Evolutionary conservation across 2,329 filamentous ascomycete species (phyloP), one percentile per base, ranked within the genome.

Genomic region (Xylariaceae sp.): DNA sequence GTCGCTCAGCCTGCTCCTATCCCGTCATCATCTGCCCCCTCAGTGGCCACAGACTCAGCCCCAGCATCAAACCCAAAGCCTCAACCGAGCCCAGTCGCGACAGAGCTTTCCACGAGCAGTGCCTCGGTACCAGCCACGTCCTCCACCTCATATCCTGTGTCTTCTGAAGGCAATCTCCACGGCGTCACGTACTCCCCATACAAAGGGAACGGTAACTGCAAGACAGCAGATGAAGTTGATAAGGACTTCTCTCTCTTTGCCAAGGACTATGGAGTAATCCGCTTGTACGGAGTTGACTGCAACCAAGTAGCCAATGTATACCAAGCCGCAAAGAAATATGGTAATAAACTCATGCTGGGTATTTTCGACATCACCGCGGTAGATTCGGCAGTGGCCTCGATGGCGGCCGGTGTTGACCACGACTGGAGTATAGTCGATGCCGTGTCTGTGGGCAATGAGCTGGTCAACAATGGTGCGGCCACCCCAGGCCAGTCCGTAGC

Each of bases 241-340:
- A 66, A 71, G 17, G 90, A 96, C 63, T 81, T 94, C 60, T 71
- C 73, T 14, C 71, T 70, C 47, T 74, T 83, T 28, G 73, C 73
- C 13, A 66, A 70, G 18, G 68, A 71, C 13, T 91, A 87, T 70
- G 75, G 76, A 16, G 69, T 84, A 34, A 74, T 95, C 49, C 88
- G 91, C 46, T 80, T 89, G 64, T 96, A 96, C 66, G 90, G 90
- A 47, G 83, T 84, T 51, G 89, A 91, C 69, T 95, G 90, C 69
- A 74, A 89, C 63, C 87, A 92, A 67, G 79, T 90, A 38, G 68
- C 76, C 2, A 81, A 77, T 13, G 81, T 88, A 16, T 73, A 87
- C 31, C 70, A 76, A 11, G 85, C 86, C 9, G 87, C 85, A 36
- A 82, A 82, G 61, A 69, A 76, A n/a, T 78, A 83, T 61, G 79